Evolutionary conservation across 768 basidiomycete genomes (phyloP), one percentile per base, ranked within the genome.

Genomic region (Gloeopeniophorella convolvens): DNA sequence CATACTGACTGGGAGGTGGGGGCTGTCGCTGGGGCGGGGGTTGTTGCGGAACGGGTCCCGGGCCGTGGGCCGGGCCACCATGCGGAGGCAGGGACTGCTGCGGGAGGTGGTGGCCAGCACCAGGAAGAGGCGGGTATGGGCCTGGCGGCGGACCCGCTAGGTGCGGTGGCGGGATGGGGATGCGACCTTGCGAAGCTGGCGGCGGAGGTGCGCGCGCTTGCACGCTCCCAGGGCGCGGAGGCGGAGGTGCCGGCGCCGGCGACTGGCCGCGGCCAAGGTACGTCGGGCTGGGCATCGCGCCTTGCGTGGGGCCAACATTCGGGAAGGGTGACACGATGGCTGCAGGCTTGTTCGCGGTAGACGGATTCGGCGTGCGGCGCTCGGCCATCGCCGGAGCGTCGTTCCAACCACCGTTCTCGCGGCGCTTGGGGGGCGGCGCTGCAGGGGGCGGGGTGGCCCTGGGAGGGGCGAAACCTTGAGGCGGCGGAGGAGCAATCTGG

Each of bases 281-380:
- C 12, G 43, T 37, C 27, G 46, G 35, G 28, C 50, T 65, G 16
- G 64, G 61, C 15, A 60, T 39, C 21, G 43, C 54, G 28, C 61
- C 31, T 21, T 64, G 55, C n/a, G 69, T 60, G 5, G 69, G 60
- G 5, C 33, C 10, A 8, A 77, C 72, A 59, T 87, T 85, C 7
- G 92, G 89, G 80, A 98, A 96, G 0, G 94, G 94, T 8, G 89
- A 77, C 7, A 82, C 82, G 59, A 97, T 94, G 2, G 93, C 78
- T 6, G 74, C 71, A 2, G 78, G 83, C 60, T 86, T 89, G 47
- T 62, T 66, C 9, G 70, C 55, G 46, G 65, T 74, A 26, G 72
- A 60, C 5, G 75, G 67, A 18, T 75, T 72, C 1, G 85, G 79
- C 1, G 72, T 70, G 21, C 83, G 80, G 34, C 75, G 65, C 15